Conservation (phyloP, 2,329 filamentous ascomycete species). For the Cladorrhinum sp. region DNA sequence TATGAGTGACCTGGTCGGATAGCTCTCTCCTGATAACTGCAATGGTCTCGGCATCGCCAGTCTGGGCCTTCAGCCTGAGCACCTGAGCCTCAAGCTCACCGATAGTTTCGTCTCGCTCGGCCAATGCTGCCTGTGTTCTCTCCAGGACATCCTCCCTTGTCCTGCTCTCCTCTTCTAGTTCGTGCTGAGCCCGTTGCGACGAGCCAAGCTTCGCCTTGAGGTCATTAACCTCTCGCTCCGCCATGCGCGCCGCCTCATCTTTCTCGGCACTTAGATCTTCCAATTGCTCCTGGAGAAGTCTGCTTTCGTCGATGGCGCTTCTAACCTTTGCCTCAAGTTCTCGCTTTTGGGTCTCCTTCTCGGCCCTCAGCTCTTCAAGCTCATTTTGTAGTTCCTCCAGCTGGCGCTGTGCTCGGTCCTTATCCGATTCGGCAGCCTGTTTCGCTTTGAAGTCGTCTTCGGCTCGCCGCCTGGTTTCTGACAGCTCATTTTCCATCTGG, state of each 20-base stretch:
- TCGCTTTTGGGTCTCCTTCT: slow-evolving; percentile 54
- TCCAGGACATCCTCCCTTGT: slow-evolving; percentile 55
- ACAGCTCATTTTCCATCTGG: slow-evolving; percentile 77
- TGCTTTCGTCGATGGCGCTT: slow-evolving; percentile 69
- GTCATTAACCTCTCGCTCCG: slow-evolving; percentile 53
- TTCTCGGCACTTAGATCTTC: slow-evolving; percentile 65
- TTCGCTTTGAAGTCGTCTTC: slow-evolving; percentile 77
- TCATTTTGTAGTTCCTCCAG: slow-evolving; percentile 51
- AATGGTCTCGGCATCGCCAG: slow-evolving; percentile 81
- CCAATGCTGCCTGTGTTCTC: slow-evolving; percentile 62
- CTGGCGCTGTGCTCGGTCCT: slow-evolving; percentile 47
- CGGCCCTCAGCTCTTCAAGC: slow-evolving; percentile 49
- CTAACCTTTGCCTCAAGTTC: slow-evolving; percentile 67
- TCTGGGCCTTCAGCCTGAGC: slow-evolving; percentile 77
- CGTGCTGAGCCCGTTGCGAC: slow-evolving; percentile 49
- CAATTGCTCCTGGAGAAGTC: slow-evolving; percentile 72
- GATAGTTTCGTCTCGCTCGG: slow-evolving; percentile 66
- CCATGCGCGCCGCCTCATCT: slow-evolving; percentile 65
- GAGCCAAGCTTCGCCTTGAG: slow-evolving; percentile 51
- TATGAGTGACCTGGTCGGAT: slow-evolving; percentile 87
- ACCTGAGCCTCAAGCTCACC: slow-evolving; percentile 80
- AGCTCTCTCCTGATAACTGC: slow-evolving; percentile 83
- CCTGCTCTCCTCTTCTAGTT: slow-evolving; percentile 57
- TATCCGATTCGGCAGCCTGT: slow-evolving; percentile 57
- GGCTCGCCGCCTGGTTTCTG: slow-evolving; percentile 75